Base-by-base conservation (phyloP, 2,329 filamentous ascomycete species). In the Fusarium odoratissimum region DNA sequence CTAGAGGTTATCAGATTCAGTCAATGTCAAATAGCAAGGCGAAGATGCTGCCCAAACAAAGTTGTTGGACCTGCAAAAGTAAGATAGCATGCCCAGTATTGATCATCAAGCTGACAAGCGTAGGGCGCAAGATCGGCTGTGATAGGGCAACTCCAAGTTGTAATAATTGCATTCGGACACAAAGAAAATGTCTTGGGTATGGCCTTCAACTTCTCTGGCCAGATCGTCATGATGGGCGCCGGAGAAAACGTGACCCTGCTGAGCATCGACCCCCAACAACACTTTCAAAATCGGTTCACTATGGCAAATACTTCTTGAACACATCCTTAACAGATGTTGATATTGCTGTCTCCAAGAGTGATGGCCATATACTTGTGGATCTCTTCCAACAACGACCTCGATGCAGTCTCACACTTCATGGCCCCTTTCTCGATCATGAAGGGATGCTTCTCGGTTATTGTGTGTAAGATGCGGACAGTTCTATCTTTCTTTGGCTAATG, bases 41-140 rank as follows among this genome's bases (percentile, higher is more conserved):
- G 6, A 16, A 31, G 16, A 59, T 40, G 44, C 11, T 25, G 10
- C 45, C 28, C 2, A 59, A 38, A 38, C 45, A 52, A 59, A 40
- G 56, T 4, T 59, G 56, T 13, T 59, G 45, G 56, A 54, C 56
- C 6, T 54, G 56, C 21, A 54, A 59, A 54, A 7, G 56, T 59
- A 54, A 54, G 56, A 40, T 21, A 5, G 6, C 9, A 25, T 21
- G 3, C 1, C 7, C 7, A 3, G 5, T 33, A 3, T 6, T 25
- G 25, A 25, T 17, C 13, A 7, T 1, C 9, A 12, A 31, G 14
- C 35, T 59, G 25, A 54, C 10, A 14, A 8, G n/a, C 8, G 5
- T 4, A 54, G 56, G 8, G 2, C 56, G 56, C 7, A 59, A 59
- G 17, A 59, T 59, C 2, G 56, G 45, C 21, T 59, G 56, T 17